A percentile compares a stretch with the other conserved stretches of the same genome.
phyloP scores from a whole-genome alignment of 1,284 basidiomycete genomes.

The Thecaphora thlaspeos region DNA sequence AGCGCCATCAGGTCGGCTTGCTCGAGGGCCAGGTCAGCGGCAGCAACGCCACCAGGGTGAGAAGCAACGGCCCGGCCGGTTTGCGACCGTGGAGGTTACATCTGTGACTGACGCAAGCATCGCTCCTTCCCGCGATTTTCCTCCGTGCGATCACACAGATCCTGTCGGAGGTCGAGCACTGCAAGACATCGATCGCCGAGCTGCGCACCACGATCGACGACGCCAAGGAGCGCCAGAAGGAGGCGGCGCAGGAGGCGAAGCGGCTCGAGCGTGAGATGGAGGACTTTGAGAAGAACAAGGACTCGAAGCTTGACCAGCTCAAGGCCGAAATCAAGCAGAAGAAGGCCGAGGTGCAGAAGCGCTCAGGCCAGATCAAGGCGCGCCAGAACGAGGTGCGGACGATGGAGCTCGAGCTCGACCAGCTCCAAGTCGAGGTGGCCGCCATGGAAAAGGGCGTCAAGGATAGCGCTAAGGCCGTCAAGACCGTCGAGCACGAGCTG shows the following conservation, averaged over 20 bases:
- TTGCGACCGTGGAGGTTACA: no score
- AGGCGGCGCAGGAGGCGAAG: constrained; percentile 74
- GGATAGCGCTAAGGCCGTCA: no score
- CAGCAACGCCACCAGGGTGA: constrained; percentile 78
- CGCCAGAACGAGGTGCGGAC: constrained; percentile 87
- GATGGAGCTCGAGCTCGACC: constrained; percentile 80
- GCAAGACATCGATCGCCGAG: constrained; percentile 69
- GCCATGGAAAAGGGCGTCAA: constrained; percentile 64
- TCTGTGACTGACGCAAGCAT: no score
- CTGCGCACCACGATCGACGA: constrained; percentile 68
- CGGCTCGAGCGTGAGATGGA: constrained; percentile 93
- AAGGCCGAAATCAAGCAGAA: constrained; percentile 76
- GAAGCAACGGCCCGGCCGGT: no score
- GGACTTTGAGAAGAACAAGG: constrained; percentile 98
- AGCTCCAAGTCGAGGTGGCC: constrained; percentile 77
- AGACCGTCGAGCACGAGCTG: no score
- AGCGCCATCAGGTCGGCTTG: constrained; percentile 79
- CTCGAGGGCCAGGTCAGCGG: constrained; percentile 81
- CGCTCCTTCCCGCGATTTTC: no score
- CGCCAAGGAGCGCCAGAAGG: constrained; percentile 74
- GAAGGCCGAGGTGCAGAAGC: constrained; percentile 77
- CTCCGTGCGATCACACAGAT: no score
- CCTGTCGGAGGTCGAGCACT: constrained; percentile 73
- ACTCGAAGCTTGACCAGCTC: constrained; percentile 90
- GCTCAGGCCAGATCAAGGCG: constrained; percentile 76